Evolutionary conservation across 1,284 basidiomycete species (phyloP).

Genomic region (Ceratobasidium papillatum): DNA sequence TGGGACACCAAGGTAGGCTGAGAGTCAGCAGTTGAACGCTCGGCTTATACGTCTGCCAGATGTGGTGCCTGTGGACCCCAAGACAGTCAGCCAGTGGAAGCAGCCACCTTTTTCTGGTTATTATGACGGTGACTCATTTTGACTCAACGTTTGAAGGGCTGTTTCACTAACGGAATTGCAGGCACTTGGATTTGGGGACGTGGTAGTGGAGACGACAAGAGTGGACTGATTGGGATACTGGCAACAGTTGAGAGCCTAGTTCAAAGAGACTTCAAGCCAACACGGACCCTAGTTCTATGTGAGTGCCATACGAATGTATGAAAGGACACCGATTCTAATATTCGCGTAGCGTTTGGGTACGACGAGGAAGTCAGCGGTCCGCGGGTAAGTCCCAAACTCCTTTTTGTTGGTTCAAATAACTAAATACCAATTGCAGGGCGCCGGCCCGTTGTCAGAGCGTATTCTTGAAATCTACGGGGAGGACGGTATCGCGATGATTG

Average conservation of each 20-base stretch:
- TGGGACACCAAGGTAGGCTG: constrained; percentile 70
- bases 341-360: constrained; percentile 64
- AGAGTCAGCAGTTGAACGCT: constrained; percentile 18
- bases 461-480: constrained; percentile 66
- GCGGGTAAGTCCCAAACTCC: constrained; percentile 48
- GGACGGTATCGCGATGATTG: constrained; percentile 67
- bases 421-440: constrained; percentile 59
- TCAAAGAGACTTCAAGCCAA: constrained; percentile 61
- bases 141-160: constrained; percentile 19
- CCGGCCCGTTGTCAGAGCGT: constrained; percentile 58
- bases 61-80: constrained; percentile 65
- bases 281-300: constrained; percentile 62
- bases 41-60: constrained; percentile 52
- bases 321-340: no score
- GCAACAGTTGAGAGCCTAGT: constrained; percentile 64
- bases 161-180: constrained; percentile 44
- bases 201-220: constrained; percentile 70
- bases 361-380: constrained; percentile 72
- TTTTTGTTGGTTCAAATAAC: background rate
- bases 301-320: background rate
- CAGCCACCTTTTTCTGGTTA: constrained; percentile 71
- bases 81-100: constrained; percentile 63
- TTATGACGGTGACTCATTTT: constrained; percentile 61
- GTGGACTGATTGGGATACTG: constrained; percentile 66
- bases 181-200: constrained; percentile 70